Evolutionary conservation across 331 rosid species (phyloP).

Genomic region (Saraca asoca): DNA sequence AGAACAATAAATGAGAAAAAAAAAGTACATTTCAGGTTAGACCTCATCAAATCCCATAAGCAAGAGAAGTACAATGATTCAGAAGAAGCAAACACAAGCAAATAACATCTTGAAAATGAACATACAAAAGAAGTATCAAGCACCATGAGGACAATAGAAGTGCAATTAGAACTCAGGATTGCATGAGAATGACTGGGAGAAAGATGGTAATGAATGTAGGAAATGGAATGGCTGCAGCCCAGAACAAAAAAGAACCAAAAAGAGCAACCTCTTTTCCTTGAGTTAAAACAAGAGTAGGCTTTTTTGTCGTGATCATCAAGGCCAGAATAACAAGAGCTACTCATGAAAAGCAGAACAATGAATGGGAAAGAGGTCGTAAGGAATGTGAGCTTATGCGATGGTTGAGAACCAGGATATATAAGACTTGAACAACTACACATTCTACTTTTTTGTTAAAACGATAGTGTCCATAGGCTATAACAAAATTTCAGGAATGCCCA

Average conservation of each 20-base stretch:
- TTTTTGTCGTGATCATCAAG: too few species aligned
- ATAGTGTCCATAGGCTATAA: slow-evolving; percentile 2
- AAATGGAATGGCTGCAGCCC: too few species aligned
- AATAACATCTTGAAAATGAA: background rate
- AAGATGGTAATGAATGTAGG: too few species aligned
- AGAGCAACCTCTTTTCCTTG: too few species aligned
- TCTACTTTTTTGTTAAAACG: background rate
- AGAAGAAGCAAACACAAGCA: background rate
- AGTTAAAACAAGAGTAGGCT: too few species aligned
- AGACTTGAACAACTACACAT: background rate
- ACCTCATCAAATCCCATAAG: background rate
- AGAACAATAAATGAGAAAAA: background rate
- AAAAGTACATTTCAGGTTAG: slow-evolving; percentile 1
- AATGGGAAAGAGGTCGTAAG: background rate
- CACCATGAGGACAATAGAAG: slow-evolving; percentile 1
- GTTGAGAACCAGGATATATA: background rate
- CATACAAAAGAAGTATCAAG: background rate
- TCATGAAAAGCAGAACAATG: slow-evolving; percentile 4
- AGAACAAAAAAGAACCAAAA: too few species aligned
- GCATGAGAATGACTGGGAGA: background rate
- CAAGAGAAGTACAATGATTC: background rate
- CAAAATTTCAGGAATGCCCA: too few species aligned
- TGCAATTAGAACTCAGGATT: background rate
- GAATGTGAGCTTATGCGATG: background rate
- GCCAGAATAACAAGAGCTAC: background rate